These are phyloP conservation scores for Alternaria infectoria DNA, from an alignment of 2,329 filamentous ascomycete genomes.

Conservation along the genomic window DNA sequence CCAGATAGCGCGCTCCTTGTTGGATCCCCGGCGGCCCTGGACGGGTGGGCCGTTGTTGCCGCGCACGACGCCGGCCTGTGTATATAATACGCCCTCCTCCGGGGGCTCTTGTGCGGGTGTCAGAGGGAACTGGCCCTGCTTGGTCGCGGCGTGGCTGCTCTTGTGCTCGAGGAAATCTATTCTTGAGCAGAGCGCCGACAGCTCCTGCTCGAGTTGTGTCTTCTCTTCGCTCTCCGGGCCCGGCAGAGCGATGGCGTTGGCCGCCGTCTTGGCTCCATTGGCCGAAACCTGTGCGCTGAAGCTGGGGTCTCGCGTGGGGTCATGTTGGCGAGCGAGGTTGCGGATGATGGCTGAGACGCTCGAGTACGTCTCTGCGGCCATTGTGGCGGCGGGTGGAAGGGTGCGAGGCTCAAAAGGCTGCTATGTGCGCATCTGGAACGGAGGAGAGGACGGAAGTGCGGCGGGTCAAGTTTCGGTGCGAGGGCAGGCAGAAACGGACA, in stretches of 20 bases:
- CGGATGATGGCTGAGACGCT: constrained; percentile 52
- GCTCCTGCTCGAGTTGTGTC: constrained; percentile 78
- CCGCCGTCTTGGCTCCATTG: constrained; percentile 21
- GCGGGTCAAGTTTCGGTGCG: constrained; percentile 17
- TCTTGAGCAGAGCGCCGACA: constrained; percentile 76
- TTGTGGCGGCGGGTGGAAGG: constrained; percentile 28
- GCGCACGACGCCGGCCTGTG: constrained; percentile 49
- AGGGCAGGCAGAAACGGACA: neutral
- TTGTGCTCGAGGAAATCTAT: constrained; percentile 84
- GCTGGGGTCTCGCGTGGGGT: constrained; percentile 51
- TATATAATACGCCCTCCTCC: constrained; percentile 61
- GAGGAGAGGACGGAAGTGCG: constrained; percentile 10
- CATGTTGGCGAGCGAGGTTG: constrained; percentile 57
- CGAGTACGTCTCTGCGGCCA: constrained; percentile 46
- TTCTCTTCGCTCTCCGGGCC: constrained; percentile 79
- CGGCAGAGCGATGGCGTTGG: constrained; percentile 73
- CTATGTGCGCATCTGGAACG: constrained; percentile 47
- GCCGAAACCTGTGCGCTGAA: constrained; percentile 54
- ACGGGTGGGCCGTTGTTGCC: constrained; percentile 37
- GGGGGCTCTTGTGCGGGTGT: constrained; percentile 74
- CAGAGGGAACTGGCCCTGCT: constrained; percentile 69
- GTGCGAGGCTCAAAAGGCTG: constrained; percentile 30
- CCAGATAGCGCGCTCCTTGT: constrained; percentile 50
- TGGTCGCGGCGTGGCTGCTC: constrained; percentile 68
- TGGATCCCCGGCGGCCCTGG: constrained; percentile 38